Evolutionary conservation across 352 stramenopile species (phyloP), one percentile per base, ranked within the genome.

Genomic region (Phytophthora europaea): DNA sequence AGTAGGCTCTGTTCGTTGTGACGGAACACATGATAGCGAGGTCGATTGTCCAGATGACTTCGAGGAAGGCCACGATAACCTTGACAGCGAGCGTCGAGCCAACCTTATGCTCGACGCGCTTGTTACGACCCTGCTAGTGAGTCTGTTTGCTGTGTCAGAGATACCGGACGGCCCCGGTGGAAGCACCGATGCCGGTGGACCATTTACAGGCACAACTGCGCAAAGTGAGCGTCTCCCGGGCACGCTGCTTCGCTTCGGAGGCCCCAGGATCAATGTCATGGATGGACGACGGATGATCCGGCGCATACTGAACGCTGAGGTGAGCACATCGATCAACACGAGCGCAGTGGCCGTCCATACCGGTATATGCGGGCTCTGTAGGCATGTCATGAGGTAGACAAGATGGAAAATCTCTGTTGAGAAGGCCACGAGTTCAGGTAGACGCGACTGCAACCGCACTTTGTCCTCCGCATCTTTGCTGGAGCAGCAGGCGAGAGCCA

Each of bases 361-460:
- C 16, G 64, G 65, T 16, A 60, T 66, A 18, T 54, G 64, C 2
- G 54, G 38, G 6, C 64, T 45, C 15, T 66, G 55, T 7, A 71
- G 45, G 23, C 55, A 71, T 6, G 64, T 67, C 31, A 67, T 72
- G 34, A 72, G 65, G 23, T 75, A 75, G 2, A 75, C 59, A 10
- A 60, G 20, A 34, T 74, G 70, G 9, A 73, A 78, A 3, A 78
- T 16, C n/a, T 56, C 28, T 12, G 52, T 38, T 5, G 52, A 63
- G 20, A 67, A 70, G n/a, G 70, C 70, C 31, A 70, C 57, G 4
- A 61, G 28, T 52, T 74, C 65, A 2, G 70, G 65, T 12, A 78
- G 23, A n/a, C 61, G 40, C 6, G 59, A 22, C 45, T 50, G 51
- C 47, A 51, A 23, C n/a, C 28, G 40, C 6, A 28, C 2, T 33